Evolutionary conservation across 208 protist species (phyloP).

Genomic region (Wallacemonas collosoma): DNA sequence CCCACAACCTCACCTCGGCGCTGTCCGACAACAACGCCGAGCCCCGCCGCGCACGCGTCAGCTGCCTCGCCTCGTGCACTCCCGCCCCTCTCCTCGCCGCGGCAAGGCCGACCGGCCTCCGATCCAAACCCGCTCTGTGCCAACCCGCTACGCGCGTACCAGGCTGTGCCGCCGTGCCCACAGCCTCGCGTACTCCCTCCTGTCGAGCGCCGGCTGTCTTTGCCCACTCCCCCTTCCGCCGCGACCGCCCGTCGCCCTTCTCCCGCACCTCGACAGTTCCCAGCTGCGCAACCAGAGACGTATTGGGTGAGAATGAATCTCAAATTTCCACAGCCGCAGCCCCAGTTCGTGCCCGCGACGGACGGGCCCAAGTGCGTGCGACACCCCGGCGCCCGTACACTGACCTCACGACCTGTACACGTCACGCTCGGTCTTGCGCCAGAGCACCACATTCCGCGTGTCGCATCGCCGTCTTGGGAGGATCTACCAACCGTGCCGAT

Average conservation of each 20-base stretch:
- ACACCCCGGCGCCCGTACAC: not conserved
- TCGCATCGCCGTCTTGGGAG: slow-evolving; percentile 7
- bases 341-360: slow-evolving; percentile 13
- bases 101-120: not conserved
- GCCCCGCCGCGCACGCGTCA: not conserved
- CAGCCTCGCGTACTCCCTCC: not conserved
- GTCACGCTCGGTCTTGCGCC: not conserved
- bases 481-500: not conserved
- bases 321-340: slow-evolving; percentile 8
- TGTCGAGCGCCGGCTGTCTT: not conserved
- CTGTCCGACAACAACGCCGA: not conserved
- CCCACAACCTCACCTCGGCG: not conserved
- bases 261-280: not conserved
- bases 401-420: not conserved
- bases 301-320: slow-evolving; percentile 15
- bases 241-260: not conserved
- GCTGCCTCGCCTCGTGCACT: not conserved
- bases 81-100: not conserved
- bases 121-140: not conserved
- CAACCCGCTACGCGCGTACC: too few species aligned
- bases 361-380: not conserved
- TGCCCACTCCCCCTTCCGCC: not conserved
- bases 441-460: not conserved
- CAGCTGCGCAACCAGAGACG: not conserved
- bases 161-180: not conserved